A percentile compares a stretch with the other conserved stretches of the same genome.
Evolutionary conservation across 495 filamentous ascomycete genomes (phyloP).

Genomic region (Penicillium antarcticum): DNA sequence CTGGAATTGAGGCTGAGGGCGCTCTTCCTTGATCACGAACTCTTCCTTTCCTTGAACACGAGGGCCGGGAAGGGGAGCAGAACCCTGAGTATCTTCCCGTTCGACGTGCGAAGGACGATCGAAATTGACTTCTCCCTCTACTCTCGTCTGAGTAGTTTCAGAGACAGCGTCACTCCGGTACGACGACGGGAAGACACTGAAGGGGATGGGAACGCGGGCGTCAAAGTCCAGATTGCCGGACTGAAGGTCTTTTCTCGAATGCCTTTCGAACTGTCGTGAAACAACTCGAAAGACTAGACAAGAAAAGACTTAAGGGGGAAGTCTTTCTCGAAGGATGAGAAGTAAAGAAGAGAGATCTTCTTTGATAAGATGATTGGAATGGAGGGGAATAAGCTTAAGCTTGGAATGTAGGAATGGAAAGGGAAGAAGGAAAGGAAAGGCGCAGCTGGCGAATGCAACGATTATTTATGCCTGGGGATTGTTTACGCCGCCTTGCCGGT

Average conservation of each 20-base stretch:
- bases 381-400: conserved; percentile 6
- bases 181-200: conserved; percentile 99
- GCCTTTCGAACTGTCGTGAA: conserved; percentile 77
- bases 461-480: conserved; percentile 23
- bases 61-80: conserved; percentile 65
- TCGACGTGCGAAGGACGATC: conserved; percentile 75
- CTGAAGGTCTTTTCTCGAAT: conserved; percentile 84
- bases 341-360: conserved; percentile 16
- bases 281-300: conserved; percentile 89
- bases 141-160: conserved; percentile 72
- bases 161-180: conserved; percentile 89
- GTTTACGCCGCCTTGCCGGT: conserved; percentile 30
- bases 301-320: conserved; percentile 66
- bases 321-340: conserved; percentile 37
- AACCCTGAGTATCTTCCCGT: conserved; percentile 84
- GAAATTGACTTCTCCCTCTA: conserved; percentile 86
- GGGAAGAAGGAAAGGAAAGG: conserved; percentile 12
- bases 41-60: conserved; percentile 76
- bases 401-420: conserved; percentile 6
- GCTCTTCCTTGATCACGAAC: conserved; percentile 68
- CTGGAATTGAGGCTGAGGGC: conserved; percentile 29
- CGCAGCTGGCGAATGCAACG: not conserved
- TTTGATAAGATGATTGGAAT: conserved; percentile 5
- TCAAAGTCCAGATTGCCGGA: conserved; percentile 99
- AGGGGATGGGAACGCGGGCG: conserved; percentile 97